A percentile compares a stretch with the other conserved stretches of the same genome.
Evolutionary conservation across 129 eudicot species (phyloP).

Genomic region (Flaveria brownii): DNA sequence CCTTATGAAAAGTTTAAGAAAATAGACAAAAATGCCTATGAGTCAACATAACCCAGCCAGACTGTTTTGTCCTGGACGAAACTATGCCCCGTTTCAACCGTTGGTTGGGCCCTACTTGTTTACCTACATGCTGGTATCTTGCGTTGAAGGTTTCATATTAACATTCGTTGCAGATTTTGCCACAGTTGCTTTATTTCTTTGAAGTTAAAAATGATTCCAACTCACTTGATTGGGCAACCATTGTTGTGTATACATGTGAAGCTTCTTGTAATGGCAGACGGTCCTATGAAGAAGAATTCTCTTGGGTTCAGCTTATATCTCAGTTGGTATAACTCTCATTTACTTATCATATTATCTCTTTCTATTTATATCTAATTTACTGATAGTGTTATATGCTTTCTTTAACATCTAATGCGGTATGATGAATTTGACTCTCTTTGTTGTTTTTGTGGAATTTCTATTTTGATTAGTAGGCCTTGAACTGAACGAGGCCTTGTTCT

Average conservation of each 20-base stretch:
- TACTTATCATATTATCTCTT: background rate
- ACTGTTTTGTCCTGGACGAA: background rate
- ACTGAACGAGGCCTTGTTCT: no score
- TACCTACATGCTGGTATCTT: background rate
- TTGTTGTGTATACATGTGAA: constrained; percentile 71
- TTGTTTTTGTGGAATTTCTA: background rate
- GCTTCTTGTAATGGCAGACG: constrained; percentile 59
- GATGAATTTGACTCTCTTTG: background rate
- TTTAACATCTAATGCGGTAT: background rate
- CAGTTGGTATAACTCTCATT: constrained; percentile 36
- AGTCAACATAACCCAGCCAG: no score
- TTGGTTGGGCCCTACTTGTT: background rate
- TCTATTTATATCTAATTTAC: background rate
- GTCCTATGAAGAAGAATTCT: constrained; percentile 68
- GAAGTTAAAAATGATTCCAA: constrained; percentile 53
- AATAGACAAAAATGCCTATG: no score
- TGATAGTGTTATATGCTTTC: background rate
- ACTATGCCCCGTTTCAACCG: background rate
- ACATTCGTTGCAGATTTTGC: constrained; percentile 60
- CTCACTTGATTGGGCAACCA: constrained; percentile 89
- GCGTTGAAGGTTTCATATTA: background rate
- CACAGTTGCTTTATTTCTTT: constrained; percentile 73
- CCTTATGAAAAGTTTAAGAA: no score
- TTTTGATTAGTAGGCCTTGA: background rate
- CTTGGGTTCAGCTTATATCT: constrained; percentile 76